These are phyloP conservation scores for Botrytis pseudocinerea DNA, from an alignment of 2,329 filamentous ascomycete species.

Conservation along the genomic window DNA sequence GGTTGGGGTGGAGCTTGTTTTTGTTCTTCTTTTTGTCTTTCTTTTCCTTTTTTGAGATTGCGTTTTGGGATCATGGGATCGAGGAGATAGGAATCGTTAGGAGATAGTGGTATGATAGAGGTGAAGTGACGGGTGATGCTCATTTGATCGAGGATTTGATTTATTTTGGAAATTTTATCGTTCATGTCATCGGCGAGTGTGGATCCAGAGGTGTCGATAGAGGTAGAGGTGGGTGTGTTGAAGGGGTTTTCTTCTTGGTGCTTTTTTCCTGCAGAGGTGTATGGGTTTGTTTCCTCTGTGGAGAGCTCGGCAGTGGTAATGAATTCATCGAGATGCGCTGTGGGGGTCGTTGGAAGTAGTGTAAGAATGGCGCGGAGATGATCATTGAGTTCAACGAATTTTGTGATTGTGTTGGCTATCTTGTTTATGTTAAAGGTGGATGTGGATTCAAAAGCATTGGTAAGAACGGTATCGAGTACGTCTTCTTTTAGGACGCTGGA, in stretches of 20 bases:
- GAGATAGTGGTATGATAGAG: not conserved
- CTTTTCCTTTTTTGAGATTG: not conserved
- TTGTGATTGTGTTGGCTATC: not conserved
- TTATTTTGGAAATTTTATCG: not conserved
- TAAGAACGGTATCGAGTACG: accelerated
- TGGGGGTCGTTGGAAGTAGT: not conserved
- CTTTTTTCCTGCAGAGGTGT: not conserved
- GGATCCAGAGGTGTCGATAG: not conserved
- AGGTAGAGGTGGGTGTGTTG: no score
- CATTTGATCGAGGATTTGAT: not conserved
- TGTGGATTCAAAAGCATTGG: not conserved
- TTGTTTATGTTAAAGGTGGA: not conserved
- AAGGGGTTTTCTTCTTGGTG: not conserved
- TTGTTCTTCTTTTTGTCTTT: no score
- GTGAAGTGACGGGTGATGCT: not conserved
- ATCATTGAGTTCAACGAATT: not conserved
- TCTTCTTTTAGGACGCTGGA: not conserved
- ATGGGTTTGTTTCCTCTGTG: not conserved
- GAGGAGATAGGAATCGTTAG: not conserved
- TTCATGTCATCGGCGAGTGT: not conserved
- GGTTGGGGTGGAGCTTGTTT: not conserved
- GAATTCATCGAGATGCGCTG: not conserved
- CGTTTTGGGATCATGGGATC: not conserved
- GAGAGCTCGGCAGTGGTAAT: not conserved
- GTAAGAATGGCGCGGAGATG: not conserved